These are phyloP conservation scores for Quercus dentata DNA, from an alignment of 306 rosid species.

Conservation along the genomic window DNA sequence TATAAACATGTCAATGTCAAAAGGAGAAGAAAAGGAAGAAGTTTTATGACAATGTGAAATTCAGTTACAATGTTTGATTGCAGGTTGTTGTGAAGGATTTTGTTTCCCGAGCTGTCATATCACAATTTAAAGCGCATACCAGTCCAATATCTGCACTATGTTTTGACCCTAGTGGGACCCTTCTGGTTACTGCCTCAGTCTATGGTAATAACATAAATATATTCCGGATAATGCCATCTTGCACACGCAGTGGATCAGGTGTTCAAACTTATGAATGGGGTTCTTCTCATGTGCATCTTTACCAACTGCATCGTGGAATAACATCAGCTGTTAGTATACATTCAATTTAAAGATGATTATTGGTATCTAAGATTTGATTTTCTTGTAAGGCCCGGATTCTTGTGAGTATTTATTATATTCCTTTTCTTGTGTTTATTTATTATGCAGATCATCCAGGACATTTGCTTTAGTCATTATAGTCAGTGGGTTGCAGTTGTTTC, in stretches of 20 bases:
- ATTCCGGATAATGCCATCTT: constrained; percentile 81
- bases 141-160: constrained; percentile 90
- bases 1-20: neutral
- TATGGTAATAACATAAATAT: constrained; percentile 82
- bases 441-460: constrained; percentile 86
- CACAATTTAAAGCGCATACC: constrained; percentile 86
- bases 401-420: neutral
- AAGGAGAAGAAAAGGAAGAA: neutral
- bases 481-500: constrained; percentile 94
- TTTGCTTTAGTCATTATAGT: constrained; percentile 83
- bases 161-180: constrained; percentile 92
- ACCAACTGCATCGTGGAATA: constrained; percentile 87
- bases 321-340: constrained; percentile 82
- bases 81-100: constrained; percentile 86
- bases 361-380: constrained; percentile 14
- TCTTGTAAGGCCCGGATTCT: constrained; percentile 10
- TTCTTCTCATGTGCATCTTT: constrained; percentile 85
- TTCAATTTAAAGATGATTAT: constrained; percentile 15
- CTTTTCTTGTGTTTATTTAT: constrained; percentile 11
- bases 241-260: constrained; percentile 51
- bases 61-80: constrained; percentile 36
- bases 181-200: constrained; percentile 82
- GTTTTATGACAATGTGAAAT: constrained; percentile 10
- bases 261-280: constrained; percentile 50
- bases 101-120: constrained; percentile 58